These are phyloP conservation scores for Trifolium repens DNA, from an alignment of 306 rosid species.

Conservation along the genomic window DNA sequence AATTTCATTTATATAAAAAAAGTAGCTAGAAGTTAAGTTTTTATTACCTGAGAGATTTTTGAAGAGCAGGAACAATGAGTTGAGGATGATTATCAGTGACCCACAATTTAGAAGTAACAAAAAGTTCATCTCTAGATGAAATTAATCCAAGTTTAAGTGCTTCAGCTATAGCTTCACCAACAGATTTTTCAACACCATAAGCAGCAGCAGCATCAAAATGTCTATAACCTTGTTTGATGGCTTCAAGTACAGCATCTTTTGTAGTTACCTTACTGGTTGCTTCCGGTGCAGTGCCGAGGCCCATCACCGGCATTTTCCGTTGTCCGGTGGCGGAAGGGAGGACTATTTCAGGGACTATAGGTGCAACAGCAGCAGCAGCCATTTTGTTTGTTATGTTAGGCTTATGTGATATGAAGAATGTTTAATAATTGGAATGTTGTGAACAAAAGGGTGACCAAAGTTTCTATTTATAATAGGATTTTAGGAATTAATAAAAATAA, in stretches of 20 bases:
- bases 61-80: slow-evolving; percentile 48
- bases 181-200: slow-evolving; percentile 50
- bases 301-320: slow-evolving; percentile 42
- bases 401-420: too few relatives aligned
- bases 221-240: slow-evolving; percentile 55
- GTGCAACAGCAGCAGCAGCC: neutral
- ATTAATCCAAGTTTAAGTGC: slow-evolving; percentile 51
- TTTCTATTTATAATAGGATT: slow-evolving; percentile 24
- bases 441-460: slow-evolving; percentile 11
- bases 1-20: too few relatives aligned
- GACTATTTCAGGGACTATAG: slow-evolving; percentile 23
- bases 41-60: slow-evolving; percentile 44
- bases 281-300: slow-evolving; percentile 49
- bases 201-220: slow-evolving; percentile 62
- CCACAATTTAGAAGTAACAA: slow-evolving; percentile 59
- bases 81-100: slow-evolving; percentile 52
- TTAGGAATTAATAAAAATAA: neutral
- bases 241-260: slow-evolving; percentile 53
- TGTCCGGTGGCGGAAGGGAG: slow-evolving; percentile 33
- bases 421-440: neutral
- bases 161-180: slow-evolving; percentile 50
- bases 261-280: slow-evolving; percentile 40
- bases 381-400: slow-evolving; percentile 14
- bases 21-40: too few relatives aligned
- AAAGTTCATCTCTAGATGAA: slow-evolving; percentile 46